A percentile compares a stretch with the other conserved stretches of the same genome.
Evolutionary conservation across 1,284 basidiomycete species (phyloP).

Genomic region (Fomitiporia mediterranea): DNA sequence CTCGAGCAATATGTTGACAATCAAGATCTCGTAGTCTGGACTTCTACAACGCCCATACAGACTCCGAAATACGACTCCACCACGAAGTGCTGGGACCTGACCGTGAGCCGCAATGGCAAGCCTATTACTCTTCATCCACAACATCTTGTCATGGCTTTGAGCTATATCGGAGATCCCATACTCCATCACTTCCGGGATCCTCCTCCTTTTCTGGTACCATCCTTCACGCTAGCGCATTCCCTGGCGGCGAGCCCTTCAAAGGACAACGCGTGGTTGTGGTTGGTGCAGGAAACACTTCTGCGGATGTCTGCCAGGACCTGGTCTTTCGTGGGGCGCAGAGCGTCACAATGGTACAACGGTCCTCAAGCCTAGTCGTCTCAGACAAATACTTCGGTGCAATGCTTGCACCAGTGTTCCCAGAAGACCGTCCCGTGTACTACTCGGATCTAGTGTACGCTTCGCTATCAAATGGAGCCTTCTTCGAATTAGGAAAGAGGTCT

Average conservation of each 20-base stretch:
- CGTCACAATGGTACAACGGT: constrained; percentile 39
- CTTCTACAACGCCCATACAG: constrained; percentile 10
- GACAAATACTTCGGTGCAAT: constrained; percentile 26
- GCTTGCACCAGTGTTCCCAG: constrained; percentile 33
- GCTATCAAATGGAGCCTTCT: constrained; percentile 33
- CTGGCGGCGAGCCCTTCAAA: constrained; percentile 26
- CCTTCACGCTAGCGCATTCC: constrained; percentile 31
- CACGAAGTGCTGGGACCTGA: constrained; percentile 31
- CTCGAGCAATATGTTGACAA: constrained; percentile 31
- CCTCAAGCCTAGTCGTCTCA: constrained; percentile 30
- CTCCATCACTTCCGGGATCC: constrained; percentile 25
- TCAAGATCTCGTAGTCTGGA: constrained; percentile 20
- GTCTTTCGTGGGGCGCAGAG: constrained; percentile 27
- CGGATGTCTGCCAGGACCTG: constrained; percentile 37
- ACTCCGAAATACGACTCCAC: constrained; percentile 26
- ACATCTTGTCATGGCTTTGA: constrained; percentile 36
- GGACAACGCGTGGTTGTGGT: constrained; percentile 36
- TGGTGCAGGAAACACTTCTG: constrained; percentile 36
- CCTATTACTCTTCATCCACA: constrained; percentile 30
- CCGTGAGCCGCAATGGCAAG: constrained; percentile 27
- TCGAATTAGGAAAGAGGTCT: constrained; percentile 29
- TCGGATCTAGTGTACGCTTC: constrained; percentile 41
- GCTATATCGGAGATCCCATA: constrained; percentile 30
- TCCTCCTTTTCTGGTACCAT: constrained; percentile 32
- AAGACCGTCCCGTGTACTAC: constrained; percentile 36